Evolutionary conservation across 106 monocot species (phyloP), one percentile per base, ranked within the genome.

Genomic region (Dendrobium chrysotoxum): DNA sequence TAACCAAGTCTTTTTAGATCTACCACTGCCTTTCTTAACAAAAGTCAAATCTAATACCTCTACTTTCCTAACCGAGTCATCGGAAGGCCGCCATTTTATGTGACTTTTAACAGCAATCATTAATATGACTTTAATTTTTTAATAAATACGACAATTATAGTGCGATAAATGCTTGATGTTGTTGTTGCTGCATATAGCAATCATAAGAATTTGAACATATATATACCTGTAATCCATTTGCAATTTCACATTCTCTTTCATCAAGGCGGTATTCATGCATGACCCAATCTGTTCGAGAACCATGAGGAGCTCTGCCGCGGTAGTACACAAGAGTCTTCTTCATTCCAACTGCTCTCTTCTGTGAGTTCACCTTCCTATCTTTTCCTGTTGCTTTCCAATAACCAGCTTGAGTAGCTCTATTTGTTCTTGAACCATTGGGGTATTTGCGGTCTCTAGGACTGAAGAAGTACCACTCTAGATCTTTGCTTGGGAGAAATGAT

Each of bases 321-420:
- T 96, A 93, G 76, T 93, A 96, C 28, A 96, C 96, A 16, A 96
- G 87, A 50, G 96, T 96, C 80, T 96, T 96, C 91, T 93, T 96
- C 93, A 83, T 93, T 23, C 96, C 96, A 8, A 96, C 84, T 0
- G 82, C 74, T 7, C 90, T 81, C 53, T 80, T 85, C 79, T 93
- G 93, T 23, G 88, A 92, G 79, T 57, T 87, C 30, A 96, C 93
- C 74, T 83, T 90, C 47, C 93, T 85, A 61, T 96, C 96, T 79
- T 93, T 96, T 30, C 96, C 96, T 21, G 96, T 96, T 10, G 96
- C 93, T 84, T 96, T 96, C 96, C 96, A 96, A 78, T 93, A 96
- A 0, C 96, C 96, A 0, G 90, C 90, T 38, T 85, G 83, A 40
- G 96, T 96, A 2, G 96, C 96, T 7, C 96, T 85, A 80, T 96